Evolutionary conservation across 306 rosid species (phyloP).

Genomic region (Gillenia trifoliata): DNA sequence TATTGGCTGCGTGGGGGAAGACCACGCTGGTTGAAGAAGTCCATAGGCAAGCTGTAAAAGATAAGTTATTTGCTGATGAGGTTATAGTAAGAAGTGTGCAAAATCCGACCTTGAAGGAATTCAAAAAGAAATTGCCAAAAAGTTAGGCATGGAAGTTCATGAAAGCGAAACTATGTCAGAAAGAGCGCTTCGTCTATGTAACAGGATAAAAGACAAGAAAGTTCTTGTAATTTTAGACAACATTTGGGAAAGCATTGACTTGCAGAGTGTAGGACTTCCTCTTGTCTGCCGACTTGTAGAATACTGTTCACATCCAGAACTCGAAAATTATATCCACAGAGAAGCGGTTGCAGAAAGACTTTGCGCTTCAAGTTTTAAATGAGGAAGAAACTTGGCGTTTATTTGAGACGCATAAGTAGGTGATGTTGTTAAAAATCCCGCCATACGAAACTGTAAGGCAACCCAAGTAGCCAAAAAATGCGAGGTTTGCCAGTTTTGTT

Average conservation of each 20-base stretch:
- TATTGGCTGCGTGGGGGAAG: constrained; percentile 19
- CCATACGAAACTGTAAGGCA: not conserved
- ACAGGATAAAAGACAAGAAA: not conserved
- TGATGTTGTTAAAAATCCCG: not conserved
- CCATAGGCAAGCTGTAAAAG: not conserved
- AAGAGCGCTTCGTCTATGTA: not conserved
- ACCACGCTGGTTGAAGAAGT: constrained; percentile 18
- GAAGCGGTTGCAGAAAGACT: constrained; percentile 14
- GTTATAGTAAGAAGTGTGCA: not conserved
- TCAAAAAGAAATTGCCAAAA: not conserved
- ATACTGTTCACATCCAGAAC: constrained; percentile 33
- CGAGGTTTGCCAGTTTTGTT: constrained; percentile 30
- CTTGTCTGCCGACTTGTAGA: constrained; percentile 8
- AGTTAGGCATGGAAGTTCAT: not conserved
- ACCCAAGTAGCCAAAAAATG: constrained; percentile 26
- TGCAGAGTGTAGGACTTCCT: constrained; percentile 26
- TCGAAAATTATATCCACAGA: not conserved
- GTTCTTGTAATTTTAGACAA: constrained; percentile 30
- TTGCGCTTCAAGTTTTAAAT: constrained; percentile 1
- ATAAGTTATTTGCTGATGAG: not conserved
- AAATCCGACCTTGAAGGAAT: not conserved
- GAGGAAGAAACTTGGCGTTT: constrained; percentile 30
- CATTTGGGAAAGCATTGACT: constrained; percentile 16
- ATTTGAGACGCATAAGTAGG: constrained; percentile 15
- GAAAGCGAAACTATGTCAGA: not conserved